Evolutionary conservation across 1,139 yeast species (phyloP).

Genomic region (Nakaseomyces bracarensis): DNA sequence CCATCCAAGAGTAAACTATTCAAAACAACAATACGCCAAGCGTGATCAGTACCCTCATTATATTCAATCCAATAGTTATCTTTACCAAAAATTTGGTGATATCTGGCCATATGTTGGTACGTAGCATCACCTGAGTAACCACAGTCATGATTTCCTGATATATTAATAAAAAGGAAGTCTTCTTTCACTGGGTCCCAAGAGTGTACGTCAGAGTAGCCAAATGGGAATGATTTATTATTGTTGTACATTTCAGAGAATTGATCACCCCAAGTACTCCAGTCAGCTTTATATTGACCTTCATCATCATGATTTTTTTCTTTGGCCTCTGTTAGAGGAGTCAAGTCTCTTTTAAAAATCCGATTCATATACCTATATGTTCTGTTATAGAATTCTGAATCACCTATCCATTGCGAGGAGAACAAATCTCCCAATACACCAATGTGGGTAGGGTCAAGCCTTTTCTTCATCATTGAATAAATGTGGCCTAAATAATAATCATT

Average conservation of each 20-base stretch:
- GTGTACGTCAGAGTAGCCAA: conserved; percentile 51
- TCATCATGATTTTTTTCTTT: conserved; percentile 20
- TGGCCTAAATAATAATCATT: conserved; percentile 86
- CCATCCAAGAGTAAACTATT: conserved; percentile 84
- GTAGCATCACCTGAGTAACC: conserved; percentile 96
- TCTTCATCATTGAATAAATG: conserved; percentile 57
- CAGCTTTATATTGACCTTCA: conserved; percentile 21
- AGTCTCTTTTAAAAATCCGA: conserved; percentile 41
- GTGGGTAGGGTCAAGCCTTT: conserved; percentile 60
- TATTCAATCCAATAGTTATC: conserved; percentile 75
- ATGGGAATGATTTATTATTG: conserved; percentile 31
- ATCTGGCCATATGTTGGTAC: conserved; percentile 81
- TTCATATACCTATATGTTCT: conserved; percentile 66
- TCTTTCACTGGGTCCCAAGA: conserved; percentile 50
- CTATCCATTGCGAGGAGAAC: conserved; percentile 93
- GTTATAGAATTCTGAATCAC: conserved; percentile 72
- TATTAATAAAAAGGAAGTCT: conserved; percentile 51
- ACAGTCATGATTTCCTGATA: conserved; percentile 92
- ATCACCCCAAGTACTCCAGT: conserved; percentile 42
- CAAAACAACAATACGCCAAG: conserved; percentile 78
- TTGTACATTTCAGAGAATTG: conserved; percentile 37
- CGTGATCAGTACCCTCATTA: conserved; percentile 51
- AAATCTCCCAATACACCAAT: conserved; percentile 90
- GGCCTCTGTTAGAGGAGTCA: conserved; percentile 15
- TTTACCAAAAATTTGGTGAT: conserved; percentile 63